Evolutionary conservation across 306 rosid species (phyloP), one percentile per base, ranked within the genome.

Genomic region (Arachis hypogaea): DNA sequence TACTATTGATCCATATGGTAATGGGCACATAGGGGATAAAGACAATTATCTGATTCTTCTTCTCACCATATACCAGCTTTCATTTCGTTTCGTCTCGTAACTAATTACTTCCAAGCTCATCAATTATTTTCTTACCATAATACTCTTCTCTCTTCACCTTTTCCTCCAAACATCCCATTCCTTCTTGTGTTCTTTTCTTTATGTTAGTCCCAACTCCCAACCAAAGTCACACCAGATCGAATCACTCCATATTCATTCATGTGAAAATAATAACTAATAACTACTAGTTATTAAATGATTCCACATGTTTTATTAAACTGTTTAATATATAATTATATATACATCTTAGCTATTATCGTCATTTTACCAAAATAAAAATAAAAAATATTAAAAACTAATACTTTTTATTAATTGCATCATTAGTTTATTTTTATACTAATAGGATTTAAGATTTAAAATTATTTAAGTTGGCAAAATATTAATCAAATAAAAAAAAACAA

Each of bases 1-100:
- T 69, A 59, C 47, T 68, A 74, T 74, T 77, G 36, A 74, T 74
- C 81, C 4, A 33, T 22, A 22, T 22, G 28, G 28, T 22, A 22
- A 22, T 22, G 28, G 28, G 73, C 84, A 33, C 51, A 73, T 67
- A 50, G 41, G 45, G 67, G 74, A 71, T 76, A 66, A 66, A 71
- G 81, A 75, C 81, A 70, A 76, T 49, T 76, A 38, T 75, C 77
- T 80, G 84, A 69, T 80, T 80, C 73, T 73, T 69, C 84, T 80
- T 69, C 80, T 80, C 75, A 73, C 3, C 43, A 71, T 16, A 66
- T 38, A 11, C 8, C 18, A 58, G 70, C 73, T 63, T 73, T 63
- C 73, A 3, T 64, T 75, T 69, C 38, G 63, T 80, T 22, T 42
- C 47, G 16, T 63, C 63, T 69, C 49, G 8, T 57, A 77, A 69